phyloP scores from a whole-genome alignment of 495 filamentous ascomycete genomes.

The Penicillium desertorum region DNA sequence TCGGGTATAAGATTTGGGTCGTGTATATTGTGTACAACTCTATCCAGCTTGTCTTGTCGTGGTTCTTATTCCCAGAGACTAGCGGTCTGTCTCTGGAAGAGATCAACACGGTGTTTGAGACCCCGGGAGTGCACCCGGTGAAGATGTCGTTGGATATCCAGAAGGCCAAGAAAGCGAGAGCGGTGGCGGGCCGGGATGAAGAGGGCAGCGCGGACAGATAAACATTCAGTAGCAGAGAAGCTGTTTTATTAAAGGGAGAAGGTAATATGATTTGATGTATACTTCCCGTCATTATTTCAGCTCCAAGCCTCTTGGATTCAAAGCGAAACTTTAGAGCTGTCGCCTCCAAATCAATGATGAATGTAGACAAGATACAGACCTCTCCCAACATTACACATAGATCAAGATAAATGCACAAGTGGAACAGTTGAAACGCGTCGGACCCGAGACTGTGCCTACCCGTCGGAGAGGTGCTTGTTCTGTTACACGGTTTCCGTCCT shows the following conservation, averaged over 20 bases:
- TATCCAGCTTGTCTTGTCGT: constrained; percentile 40
- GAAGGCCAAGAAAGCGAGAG: constrained; percentile 42
- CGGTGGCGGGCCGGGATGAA: constrained; percentile 21
- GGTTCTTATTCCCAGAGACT: constrained; percentile 47
- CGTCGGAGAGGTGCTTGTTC: constrained; percentile 27
- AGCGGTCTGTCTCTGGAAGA: constrained; percentile 40
- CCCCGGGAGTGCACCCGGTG: constrained; percentile 42
- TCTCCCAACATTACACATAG: neutral
- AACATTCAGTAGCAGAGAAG: neutral
- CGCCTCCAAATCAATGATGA: neutral
- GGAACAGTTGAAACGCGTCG: constrained; percentile 28
- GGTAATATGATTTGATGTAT: neutral
- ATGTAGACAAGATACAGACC: neutral
- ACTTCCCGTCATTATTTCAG: neutral
- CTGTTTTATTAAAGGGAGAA: neutral
- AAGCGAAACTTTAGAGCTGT: neutral
- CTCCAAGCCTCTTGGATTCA: neutral
- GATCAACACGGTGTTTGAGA: constrained; percentile 48
- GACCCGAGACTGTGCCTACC: constrained; percentile 25
- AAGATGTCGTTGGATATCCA: constrained; percentile 47
- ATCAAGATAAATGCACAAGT: constrained; percentile 14
- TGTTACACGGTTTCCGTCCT: constrained; percentile 25
- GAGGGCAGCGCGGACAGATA: constrained; percentile 2
- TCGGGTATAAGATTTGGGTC: constrained; percentile 48
- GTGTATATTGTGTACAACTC: constrained; percentile 46